Base-by-base conservation (phyloP, 805 yeast genomes). In the Ogataea pilisensis region DNA sequence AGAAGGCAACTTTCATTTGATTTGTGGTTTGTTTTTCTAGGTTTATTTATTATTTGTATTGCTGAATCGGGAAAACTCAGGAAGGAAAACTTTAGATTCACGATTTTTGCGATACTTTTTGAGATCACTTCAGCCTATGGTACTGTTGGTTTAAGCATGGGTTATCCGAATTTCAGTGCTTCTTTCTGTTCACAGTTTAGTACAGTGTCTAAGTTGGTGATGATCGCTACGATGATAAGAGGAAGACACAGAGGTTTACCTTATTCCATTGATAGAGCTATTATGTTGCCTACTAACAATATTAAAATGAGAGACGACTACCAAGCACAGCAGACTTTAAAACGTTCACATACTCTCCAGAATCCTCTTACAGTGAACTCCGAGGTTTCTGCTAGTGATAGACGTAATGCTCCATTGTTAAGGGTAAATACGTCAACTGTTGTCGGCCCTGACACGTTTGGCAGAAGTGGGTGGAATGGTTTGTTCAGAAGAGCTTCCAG, bases 171-270 rank as follows among this genome's bases (percentile, higher is more conserved):
- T 34, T 67, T 75, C 3, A 68, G 74, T 45, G 70, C 88, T 7
- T 86, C 97, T 1, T 76, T 93, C 35, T 73, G 83, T 14, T 88
- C 78, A 0, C 76, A 82, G 55, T 87, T 91, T 58, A 74, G 76
- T 17, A 72, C 73, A 0, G 54, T 91, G 7, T 84, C 95, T 2
- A 93, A 93, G 57, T 68, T 93, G 34, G 86, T 91, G 2, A 80
- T 93, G 29, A 80, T 87, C 48, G 91, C 89, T 5, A 79, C 89
- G 83, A 80, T 93, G 85, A 74, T 93, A 34, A 78, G 99, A 67
- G 98, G 99, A 8, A 74, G 97, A 44, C 97, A 90, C 56, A 86
- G 99, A 74, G 98, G 98, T 28, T 70, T 93, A 44, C 99, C 99
- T 1, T 89, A 91, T 58, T 70, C 90, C 0, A 74, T 93, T 43